phyloP scores from a whole-genome alignment of 345 rosid genomes.

The Brassica carinata region DNA sequence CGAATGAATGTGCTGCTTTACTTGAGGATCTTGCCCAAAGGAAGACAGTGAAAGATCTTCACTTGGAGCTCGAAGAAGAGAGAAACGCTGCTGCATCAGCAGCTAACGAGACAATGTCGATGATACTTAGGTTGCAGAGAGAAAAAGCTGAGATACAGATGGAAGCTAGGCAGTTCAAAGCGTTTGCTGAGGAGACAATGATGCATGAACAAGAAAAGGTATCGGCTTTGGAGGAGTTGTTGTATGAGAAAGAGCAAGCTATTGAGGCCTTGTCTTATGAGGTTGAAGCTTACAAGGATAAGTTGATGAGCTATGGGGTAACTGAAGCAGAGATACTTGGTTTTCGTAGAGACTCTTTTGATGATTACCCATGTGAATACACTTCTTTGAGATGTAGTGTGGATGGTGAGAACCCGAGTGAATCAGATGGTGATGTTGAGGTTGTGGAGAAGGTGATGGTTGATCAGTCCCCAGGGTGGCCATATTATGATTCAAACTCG shows the following conservation, averaged over 20 bases:
- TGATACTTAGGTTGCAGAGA: slow-evolving; percentile 90
- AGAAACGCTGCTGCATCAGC: slow-evolving; percentile 86
- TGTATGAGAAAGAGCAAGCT: slow-evolving; percentile 83
- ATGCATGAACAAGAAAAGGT: slow-evolving; percentile 74
- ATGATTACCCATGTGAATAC: slow-evolving; percentile 53
- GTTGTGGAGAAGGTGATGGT: slow-evolving; percentile 59
- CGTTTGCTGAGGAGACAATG: slow-evolving; percentile 73
- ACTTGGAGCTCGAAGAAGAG: slow-evolving; percentile 76
- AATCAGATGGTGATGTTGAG: slow-evolving; percentile 51
- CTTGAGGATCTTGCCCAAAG: slow-evolving; percentile 72
- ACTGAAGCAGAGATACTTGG: slow-evolving; percentile 56
- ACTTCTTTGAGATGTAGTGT: slow-evolving; percentile 37
- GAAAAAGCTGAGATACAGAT: slow-evolving; percentile 92
- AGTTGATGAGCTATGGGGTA: slow-evolving; percentile 77
- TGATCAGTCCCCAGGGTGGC: slow-evolving; percentile 65
- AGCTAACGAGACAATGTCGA: slow-evolving; percentile 89
- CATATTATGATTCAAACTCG: slow-evolving; percentile 53
- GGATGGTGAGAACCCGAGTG: slow-evolving; percentile 49
- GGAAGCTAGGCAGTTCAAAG: slow-evolving; percentile 87
- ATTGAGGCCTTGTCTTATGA: slow-evolving; percentile 72
- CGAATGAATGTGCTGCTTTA: slow-evolving; percentile 66
- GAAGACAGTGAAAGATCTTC: slow-evolving; percentile 57
- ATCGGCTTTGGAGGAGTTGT: slow-evolving; percentile 57
- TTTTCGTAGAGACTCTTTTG: slow-evolving; percentile 18
- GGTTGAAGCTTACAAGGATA: slow-evolving; percentile 78